phyloP scores from a whole-genome alignment of 208 protist genomes.

The Phytomonas sp. region DNA sequence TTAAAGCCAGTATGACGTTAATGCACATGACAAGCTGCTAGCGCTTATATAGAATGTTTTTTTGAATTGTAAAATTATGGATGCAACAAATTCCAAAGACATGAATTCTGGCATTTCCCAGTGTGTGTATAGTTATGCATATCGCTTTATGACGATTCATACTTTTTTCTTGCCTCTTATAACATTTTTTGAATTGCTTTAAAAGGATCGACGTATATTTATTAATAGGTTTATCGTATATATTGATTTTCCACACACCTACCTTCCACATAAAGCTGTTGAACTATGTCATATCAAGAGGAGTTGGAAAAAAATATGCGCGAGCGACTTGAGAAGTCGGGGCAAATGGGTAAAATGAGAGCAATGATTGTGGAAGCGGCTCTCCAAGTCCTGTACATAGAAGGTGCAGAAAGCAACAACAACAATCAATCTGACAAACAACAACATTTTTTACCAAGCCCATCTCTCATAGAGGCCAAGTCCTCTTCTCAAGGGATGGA shows the following conservation, averaged over 20 bases:
- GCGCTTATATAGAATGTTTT: neutral
- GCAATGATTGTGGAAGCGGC: slow-evolving; percentile 85
- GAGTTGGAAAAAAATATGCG: slow-evolving; percentile 66
- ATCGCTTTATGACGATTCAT: slow-evolving; percentile 1
- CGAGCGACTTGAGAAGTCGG: slow-evolving; percentile 57
- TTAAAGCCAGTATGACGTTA: neutral
- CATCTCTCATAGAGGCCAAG: slow-evolving; percentile 36
- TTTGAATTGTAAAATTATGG: slow-evolving; percentile 6
- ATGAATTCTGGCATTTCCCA: neutral
- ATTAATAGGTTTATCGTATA: slow-evolving; percentile 2
- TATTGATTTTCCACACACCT: slow-evolving; percentile 4
- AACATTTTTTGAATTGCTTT: slow-evolving; percentile 3
- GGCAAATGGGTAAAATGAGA: slow-evolving; percentile 76
- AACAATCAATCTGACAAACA: neutral
- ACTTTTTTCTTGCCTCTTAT: slow-evolving; percentile 9
- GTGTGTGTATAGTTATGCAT: slow-evolving; percentile 5
- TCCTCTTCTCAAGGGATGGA: slow-evolving; percentile 20
- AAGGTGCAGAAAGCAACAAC: neutral
- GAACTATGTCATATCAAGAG: neutral
- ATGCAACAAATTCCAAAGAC: neutral
- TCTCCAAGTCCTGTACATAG: slow-evolving; percentile 25
- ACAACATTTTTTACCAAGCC: slow-evolving; percentile 30
- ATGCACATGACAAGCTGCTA: neutral
- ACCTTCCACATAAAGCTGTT: neutral
- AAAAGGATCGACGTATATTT: slow-evolving; percentile 2